Evolutionary conservation across 164 flowering plant species (phyloP).

Genomic region (Protea cynaroides): DNA sequence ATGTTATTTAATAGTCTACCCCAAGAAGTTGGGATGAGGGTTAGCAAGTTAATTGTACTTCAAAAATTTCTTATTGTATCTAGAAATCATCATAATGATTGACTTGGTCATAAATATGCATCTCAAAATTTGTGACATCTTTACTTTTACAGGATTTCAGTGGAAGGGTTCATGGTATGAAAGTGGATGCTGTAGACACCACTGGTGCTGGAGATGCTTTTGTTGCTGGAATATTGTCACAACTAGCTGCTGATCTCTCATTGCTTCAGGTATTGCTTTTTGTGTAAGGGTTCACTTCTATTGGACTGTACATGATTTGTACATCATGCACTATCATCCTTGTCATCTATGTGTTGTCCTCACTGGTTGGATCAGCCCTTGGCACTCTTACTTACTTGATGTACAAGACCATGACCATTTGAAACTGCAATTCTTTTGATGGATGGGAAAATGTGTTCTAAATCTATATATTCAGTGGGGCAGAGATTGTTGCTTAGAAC

Average conservation of each 20-base stretch:
- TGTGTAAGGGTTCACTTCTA: not conserved
- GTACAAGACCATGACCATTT: too few species aligned
- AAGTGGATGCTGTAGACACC: constrained; percentile 83
- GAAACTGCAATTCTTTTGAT: too few species aligned
- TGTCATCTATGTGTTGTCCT: not conserved
- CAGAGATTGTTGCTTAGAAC: too few species aligned
- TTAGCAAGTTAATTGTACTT: too few species aligned
- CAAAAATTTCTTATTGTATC: too few species aligned
- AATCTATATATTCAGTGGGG: not conserved
- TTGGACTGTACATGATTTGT: not conserved
- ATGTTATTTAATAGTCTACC: too few species aligned
- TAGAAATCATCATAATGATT: too few species aligned
- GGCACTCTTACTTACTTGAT: too few species aligned
- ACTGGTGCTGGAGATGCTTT: constrained; percentile 99
- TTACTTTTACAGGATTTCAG: constrained; percentile 54
- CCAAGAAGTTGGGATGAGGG: too few species aligned
- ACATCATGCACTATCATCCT: not conserved
- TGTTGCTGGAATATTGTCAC: constrained; percentile 84
- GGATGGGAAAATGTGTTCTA: too few species aligned
- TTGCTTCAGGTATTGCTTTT: constrained; percentile 59
- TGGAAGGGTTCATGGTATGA: constrained; percentile 72
- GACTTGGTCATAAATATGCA: too few species aligned
- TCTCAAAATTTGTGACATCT: not conserved
- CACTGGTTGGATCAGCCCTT: not conserved
- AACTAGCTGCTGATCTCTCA: constrained; percentile 64